Percentiles rank a stretch among this genome's conserved stretches.
Conservation (phyloP, 306 rosid species). For the Citrullus amarus region DNA sequence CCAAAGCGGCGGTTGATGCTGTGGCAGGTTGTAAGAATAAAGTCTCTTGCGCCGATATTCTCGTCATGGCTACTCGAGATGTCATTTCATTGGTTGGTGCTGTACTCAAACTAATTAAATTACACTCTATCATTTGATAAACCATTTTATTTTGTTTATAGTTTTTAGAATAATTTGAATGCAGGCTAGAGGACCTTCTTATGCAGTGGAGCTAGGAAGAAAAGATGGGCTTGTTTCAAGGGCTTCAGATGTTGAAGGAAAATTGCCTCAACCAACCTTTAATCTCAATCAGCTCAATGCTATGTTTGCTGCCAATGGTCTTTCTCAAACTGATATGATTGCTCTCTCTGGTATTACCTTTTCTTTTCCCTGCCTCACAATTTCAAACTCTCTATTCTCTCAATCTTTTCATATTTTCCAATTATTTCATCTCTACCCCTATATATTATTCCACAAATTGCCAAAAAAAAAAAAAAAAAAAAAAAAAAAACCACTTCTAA, state of each 20-base stretch:
- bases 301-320: constrained; percentile 40
- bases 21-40: constrained; percentile 37
- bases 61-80: constrained; percentile 62
- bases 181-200: constrained; percentile 55
- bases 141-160: too few species aligned
- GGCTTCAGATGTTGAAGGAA: constrained; percentile 44
- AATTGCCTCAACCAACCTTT: constrained; percentile 41
- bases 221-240: constrained; percentile 47
- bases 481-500: too few species aligned
- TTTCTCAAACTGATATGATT: constrained; percentile 51
- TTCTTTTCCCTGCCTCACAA: too few species aligned
- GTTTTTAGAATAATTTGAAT: too few species aligned
- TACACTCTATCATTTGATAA: too few species aligned
- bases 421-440: too few species aligned
- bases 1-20: constrained; percentile 53
- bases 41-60: constrained; percentile 70
- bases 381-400: too few species aligned
- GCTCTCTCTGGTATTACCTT: constrained; percentile 43
- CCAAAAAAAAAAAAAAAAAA: too few species aligned
- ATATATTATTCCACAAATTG: too few species aligned
- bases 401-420: too few species aligned
- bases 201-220: constrained; percentile 57
- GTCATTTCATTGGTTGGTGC: constrained; percentile 36
- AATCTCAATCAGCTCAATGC: constrained; percentile 46
- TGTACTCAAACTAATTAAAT: too few species aligned